A percentile compares a stretch with the other conserved stretches of the same genome.
Conservation (phyloP, 306 rosid genomes). For the Cicer chorassanicum region DNA sequence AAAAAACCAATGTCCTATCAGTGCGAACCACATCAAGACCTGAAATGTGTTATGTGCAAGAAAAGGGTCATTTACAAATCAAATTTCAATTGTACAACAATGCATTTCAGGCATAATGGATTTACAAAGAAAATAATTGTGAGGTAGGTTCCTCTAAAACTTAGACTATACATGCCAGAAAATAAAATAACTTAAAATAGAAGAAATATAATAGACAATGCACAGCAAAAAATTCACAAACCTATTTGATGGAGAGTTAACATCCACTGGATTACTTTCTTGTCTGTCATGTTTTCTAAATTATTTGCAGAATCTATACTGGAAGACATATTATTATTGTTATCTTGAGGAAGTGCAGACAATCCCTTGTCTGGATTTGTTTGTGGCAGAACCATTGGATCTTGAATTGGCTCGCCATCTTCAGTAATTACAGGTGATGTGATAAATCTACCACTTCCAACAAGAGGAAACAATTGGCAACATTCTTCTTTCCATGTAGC, state of each 20-base stretch:
- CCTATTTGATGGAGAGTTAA: constrained; percentile 98
- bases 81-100: constrained; percentile 21
- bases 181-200: constrained; percentile 5
- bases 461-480: constrained; percentile 77
- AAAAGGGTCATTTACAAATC: constrained; percentile 36
- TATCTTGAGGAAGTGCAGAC: constrained; percentile 51
- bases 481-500: constrained; percentile 87
- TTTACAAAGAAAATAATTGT: constrained; percentile 21
- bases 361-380: constrained; percentile 57
- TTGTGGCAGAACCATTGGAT: constrained; percentile 77
- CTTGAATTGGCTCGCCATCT: constrained; percentile 83
- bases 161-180: not conserved
- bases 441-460: constrained; percentile 93
- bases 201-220: constrained; percentile 9
- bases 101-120: constrained; percentile 39
- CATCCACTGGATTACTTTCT: constrained; percentile 89
- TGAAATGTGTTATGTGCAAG: constrained; percentile 48
- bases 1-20: constrained; percentile 92
- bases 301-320: constrained; percentile 44
- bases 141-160: constrained; percentile 25
- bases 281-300: constrained; percentile 62
- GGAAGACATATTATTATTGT: constrained; percentile 36
- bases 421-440: constrained; percentile 87
- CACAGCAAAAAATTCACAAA: constrained; percentile 47
- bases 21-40: constrained; percentile 99